These are phyloP conservation scores for Iris macrosiphon DNA, from an alignment of 106 monocot genomes.

Conservation along the genomic window DNA sequence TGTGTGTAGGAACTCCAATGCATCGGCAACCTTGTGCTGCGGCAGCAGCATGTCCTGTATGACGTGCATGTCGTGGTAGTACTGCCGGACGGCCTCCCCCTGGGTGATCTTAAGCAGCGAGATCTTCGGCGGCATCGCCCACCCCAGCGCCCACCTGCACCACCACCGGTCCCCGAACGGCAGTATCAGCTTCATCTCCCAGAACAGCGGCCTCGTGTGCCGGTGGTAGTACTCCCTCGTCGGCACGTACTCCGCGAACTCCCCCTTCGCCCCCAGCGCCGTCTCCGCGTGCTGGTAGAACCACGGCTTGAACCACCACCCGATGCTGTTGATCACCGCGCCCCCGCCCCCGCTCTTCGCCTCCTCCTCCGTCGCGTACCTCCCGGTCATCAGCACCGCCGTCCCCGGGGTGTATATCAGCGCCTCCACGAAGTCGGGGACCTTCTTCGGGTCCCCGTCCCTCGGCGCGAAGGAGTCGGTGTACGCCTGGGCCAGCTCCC, in stretches of 20 bases:
- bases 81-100: slow-evolving; percentile 43
- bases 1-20: slow-evolving; percentile 38
- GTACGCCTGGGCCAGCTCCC: slow-evolving; percentile 46
- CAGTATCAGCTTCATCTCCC: slow-evolving; percentile 51
- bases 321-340: slow-evolving; percentile 27
- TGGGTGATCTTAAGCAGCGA: slow-evolving; percentile 51
- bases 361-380: slow-evolving; percentile 45
- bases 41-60: slow-evolving; percentile 48
- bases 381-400: slow-evolving; percentile 43
- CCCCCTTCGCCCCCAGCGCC: slow-evolving; percentile 32
- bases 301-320: slow-evolving; percentile 65
- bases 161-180: slow-evolving; percentile 52
- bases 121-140: slow-evolving; percentile 55
- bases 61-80: slow-evolving; percentile 58
- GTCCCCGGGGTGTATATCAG: slow-evolving; percentile 32
- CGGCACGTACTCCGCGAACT: slow-evolving; percentile 53
- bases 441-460: slow-evolving; percentile 37
- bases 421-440: slow-evolving; percentile 46
- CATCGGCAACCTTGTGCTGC: slow-evolving; percentile 44
- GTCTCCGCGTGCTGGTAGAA: slow-evolving; percentile 49
- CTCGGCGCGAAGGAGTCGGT: slow-evolving; percentile 51
- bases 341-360: slow-evolving; percentile 40
- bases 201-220: slow-evolving; percentile 45
- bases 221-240: slow-evolving; percentile 58
- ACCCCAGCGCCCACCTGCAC: slow-evolving; percentile 43